phyloP scores from a whole-genome alignment of 176 grass and related monocot genomes.

The Zea luxurians region DNA sequence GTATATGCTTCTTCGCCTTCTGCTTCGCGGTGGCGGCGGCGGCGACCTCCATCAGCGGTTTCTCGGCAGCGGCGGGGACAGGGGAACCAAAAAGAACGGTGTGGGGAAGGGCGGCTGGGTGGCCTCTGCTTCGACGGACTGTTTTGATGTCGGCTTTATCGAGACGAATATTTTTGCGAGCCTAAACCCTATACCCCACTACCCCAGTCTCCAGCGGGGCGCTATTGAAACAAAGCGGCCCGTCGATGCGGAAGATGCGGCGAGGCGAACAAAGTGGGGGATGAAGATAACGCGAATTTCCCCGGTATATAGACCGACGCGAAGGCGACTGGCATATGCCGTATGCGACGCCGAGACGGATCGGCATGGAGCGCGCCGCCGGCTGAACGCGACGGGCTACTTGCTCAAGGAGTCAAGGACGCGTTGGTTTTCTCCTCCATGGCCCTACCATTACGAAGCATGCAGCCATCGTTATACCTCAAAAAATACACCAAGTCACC shows the following conservation, averaged over 20 bases:
- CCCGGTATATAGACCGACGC: not conserved
- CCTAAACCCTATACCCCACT: no score
- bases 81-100: no score
- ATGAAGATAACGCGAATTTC: not conserved
- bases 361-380: slow-evolving; percentile 39
- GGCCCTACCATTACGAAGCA: slow-evolving; percentile 31
- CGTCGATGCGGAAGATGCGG: not conserved
- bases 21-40: no score
- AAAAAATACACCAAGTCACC: no score
- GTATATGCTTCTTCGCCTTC: no score
- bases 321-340: not conserved
- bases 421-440: not conserved
- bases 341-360: not conserved
- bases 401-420: not conserved
- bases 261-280: not conserved
- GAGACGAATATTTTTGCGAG: no score
- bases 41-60: no score
- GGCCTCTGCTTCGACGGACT: no score
- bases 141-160: no score
- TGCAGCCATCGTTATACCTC: not conserved
- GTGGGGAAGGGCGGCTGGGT: no score
- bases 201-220: not conserved
- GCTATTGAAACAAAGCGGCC: not conserved
- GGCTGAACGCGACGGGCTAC: not conserved
- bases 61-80: no score